Conservation (phyloP, 768 basidiomycete species). For the Lepiota brunneoincarnata region DNA sequence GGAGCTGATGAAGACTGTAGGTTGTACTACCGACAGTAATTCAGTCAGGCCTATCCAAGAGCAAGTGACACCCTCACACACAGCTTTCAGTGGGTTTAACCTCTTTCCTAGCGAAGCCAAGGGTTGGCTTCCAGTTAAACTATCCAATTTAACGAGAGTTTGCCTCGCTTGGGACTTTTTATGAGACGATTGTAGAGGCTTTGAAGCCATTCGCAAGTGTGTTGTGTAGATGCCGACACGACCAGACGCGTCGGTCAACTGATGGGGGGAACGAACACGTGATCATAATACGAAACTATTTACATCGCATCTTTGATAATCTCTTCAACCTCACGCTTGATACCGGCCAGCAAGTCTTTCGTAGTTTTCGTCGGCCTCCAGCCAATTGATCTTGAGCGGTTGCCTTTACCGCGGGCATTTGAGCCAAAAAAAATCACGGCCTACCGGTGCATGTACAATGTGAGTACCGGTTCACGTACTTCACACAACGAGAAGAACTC, state of each 20-base stretch:
- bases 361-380: conserved; percentile 45
- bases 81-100: conserved; percentile 33
- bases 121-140: conserved; percentile 2
- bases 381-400: conserved; percentile 41
- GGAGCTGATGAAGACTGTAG: conserved; percentile 8
- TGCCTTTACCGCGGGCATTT: conserved; percentile 43
- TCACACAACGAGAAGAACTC: neutral
- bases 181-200: conserved; percentile 9
- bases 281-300: too few species aligned
- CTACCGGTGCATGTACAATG: neutral
- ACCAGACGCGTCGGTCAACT: neutral
- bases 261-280: neutral
- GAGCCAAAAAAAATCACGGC: conserved; percentile 14
- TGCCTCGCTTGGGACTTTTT: conserved; percentile 7
- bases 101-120: conserved; percentile 15
- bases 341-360: too few species aligned
- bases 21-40: neutral
- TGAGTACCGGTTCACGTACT: neutral
- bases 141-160: conserved; percentile 13
- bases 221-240: neutral
- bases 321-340: too few species aligned
- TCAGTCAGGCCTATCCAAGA: neutral
- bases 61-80: conserved; percentile 14
- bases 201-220: conserved; percentile 11
- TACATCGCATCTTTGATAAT: too few species aligned